phyloP scores from a whole-genome alignment of 371 early-diverging fungal species.

The Mortierella sp. region DNA sequence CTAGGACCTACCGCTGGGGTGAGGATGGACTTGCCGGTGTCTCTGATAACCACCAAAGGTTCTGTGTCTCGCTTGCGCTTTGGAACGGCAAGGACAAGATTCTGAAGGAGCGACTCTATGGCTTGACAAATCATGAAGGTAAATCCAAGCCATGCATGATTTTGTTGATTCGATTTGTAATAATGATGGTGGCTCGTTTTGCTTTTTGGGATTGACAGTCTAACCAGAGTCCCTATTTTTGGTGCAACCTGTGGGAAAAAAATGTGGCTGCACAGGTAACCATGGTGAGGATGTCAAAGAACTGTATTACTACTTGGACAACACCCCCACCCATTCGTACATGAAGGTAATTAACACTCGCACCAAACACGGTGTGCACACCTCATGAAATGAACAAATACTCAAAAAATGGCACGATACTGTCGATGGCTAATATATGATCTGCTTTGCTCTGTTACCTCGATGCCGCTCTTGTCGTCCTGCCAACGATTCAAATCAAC shows the following conservation, averaged over 20 bases:
- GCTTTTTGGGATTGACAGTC: not conserved
- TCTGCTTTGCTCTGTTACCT: not conserved
- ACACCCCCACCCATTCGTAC: slow-evolving; percentile 53
- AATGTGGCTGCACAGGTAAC: slow-evolving; percentile 30
- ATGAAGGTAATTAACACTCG: slow-evolving; percentile 36
- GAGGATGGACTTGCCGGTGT: slow-evolving; percentile 54
- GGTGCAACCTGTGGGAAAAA: too few relatives aligned
- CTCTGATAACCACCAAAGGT: slow-evolving; percentile 55
- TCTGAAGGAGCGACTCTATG: slow-evolving; percentile 57
- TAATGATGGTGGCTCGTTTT: not conserved
- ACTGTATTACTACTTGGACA: slow-evolving; percentile 53
- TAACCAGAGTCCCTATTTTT: not conserved
- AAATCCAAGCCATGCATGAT: not conserved
- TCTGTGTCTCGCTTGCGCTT: slow-evolving; percentile 54
- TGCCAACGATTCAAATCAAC: not conserved
- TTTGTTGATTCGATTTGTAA: too few relatives aligned
- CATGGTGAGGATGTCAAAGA: slow-evolving; percentile 59
- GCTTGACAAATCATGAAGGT: slow-evolving; percentile 56
- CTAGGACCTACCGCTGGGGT: slow-evolving; percentile 56
- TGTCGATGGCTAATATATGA: not conserved
- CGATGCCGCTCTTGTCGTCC: too few relatives aligned
- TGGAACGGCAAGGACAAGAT: slow-evolving; percentile 56
- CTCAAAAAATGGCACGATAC: not conserved
- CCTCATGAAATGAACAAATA: not conserved
- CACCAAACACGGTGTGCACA: too few relatives aligned